Evolutionary conservation across 2,329 filamentous ascomycete species (phyloP).

Genomic region (Penicillium sclerotiorum): DNA sequence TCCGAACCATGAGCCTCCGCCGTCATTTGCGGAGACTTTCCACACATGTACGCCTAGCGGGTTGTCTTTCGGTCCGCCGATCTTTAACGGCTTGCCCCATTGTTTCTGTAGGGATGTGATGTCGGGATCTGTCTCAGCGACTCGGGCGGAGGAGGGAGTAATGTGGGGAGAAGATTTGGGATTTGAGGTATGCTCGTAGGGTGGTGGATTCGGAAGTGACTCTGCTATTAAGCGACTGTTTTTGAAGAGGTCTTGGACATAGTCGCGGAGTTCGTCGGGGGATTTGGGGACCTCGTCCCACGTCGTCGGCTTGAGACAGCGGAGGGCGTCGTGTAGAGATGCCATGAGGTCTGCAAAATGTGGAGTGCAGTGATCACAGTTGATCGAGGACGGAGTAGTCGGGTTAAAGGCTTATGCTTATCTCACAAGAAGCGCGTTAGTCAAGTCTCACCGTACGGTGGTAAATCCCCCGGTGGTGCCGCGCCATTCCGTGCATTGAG

Average conservation of each 20-base stretch:
- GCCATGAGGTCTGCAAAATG: too few relatives aligned
- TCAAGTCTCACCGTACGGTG: too few relatives aligned
- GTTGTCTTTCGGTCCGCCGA: conserved; percentile 68
- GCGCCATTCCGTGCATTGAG: too few relatives aligned
- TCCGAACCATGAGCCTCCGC: conserved; percentile 87
- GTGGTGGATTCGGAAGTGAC: conserved; percentile 67
- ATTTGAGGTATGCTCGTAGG: conserved; percentile 29
- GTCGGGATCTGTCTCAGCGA: conserved; percentile 53
- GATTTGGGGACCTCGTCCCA: conserved; percentile 54
- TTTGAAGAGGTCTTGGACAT: conserved; percentile 63
- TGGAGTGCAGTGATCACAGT: too few relatives aligned
- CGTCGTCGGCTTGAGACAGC: conserved; percentile 58
- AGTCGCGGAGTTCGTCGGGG: conserved; percentile 54
- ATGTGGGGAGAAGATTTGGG: conserved; percentile 52
- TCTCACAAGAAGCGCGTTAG: too few relatives aligned
- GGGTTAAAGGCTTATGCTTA: too few relatives aligned
- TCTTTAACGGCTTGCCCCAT: conserved; percentile 76
- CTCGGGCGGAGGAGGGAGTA: conserved; percentile 54
- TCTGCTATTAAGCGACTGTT: conserved; percentile 73
- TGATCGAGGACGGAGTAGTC: too few relatives aligned
- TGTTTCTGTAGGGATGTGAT: conserved; percentile 69
- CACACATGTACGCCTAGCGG: conserved; percentile 76
- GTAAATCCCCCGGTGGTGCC: too few relatives aligned
- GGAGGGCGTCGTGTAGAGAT: conserved; percentile 61
- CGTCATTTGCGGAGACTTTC: conserved; percentile 77